Conservation (phyloP, 2,329 filamentous ascomycete genomes). For the Fusarium nanum region DNA sequence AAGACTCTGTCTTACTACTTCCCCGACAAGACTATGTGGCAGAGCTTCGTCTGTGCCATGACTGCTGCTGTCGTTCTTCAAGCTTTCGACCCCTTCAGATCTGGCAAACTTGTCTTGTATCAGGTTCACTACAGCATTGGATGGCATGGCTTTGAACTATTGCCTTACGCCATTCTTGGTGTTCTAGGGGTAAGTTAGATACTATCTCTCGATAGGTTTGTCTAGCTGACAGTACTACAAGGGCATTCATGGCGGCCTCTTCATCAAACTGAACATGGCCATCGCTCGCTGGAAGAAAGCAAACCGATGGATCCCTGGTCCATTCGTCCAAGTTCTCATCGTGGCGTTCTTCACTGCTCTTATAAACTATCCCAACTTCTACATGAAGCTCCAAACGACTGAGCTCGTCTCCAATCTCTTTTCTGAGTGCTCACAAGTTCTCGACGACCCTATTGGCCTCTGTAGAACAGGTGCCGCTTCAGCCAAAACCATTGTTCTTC, state of each 20-base stretch:
- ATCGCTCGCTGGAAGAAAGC: slow-evolving; percentile 84
- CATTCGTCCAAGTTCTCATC: slow-evolving; percentile 82
- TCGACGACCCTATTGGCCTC: slow-evolving; percentile 88
- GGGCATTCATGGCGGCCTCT: slow-evolving; percentile 93
- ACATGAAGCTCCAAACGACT: slow-evolving; percentile 92
- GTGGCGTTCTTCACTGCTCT: slow-evolving; percentile 85
- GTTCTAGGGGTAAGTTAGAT: slow-evolving; percentile 73
- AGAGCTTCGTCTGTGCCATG: slow-evolving; percentile 99
- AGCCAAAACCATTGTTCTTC: slow-evolving; percentile 81
- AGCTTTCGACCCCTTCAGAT: slow-evolving; percentile 92
- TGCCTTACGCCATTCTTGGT: slow-evolving; percentile 88
- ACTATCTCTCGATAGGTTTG: background rate
- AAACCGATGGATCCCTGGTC: slow-evolving; percentile 72
- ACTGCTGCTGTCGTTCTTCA: slow-evolving; percentile 95
- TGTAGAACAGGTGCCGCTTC: slow-evolving; percentile 89
- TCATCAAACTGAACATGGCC: slow-evolving; percentile 94
- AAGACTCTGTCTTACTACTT: slow-evolving; percentile 91
- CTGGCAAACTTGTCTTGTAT: slow-evolving; percentile 94
- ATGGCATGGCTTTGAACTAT: slow-evolving; percentile 94
- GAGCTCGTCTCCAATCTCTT: slow-evolving; percentile 94
- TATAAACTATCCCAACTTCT: slow-evolving; percentile 95
- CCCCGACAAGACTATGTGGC: slow-evolving; percentile 99
- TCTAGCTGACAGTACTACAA: slow-evolving; percentile 44
- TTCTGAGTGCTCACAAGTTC: slow-evolving; percentile 84
- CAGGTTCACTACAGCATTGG: slow-evolving; percentile 92